Percentiles rank a stretch among this genome's conserved stretches.
phyloP scores from a whole-genome alignment of 805 yeast species.

The Saccharomycopsis guyanensis region DNA sequence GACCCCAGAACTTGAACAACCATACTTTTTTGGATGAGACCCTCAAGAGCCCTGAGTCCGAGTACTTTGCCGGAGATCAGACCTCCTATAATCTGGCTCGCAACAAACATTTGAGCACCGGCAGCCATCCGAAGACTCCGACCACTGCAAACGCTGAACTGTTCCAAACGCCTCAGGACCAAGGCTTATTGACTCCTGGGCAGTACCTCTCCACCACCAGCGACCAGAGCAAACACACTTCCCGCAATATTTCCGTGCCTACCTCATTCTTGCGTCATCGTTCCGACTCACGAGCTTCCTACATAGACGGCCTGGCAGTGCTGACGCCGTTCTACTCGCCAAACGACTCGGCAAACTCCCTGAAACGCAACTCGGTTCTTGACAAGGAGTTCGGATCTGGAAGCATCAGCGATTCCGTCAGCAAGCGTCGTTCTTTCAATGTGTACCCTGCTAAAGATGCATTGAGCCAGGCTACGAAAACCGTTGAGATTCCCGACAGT shows the following conservation, averaged over 20 bases:
- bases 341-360: background rate
- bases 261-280: constrained; percentile 15
- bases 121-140: background rate
- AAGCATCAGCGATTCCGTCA: background rate
- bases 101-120: background rate
- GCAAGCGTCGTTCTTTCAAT: constrained; percentile 13
- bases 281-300: constrained; percentile 14
- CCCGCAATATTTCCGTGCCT: constrained; percentile 13
- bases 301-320: constrained; percentile 11
- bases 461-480: constrained; percentile 5
- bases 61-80: background rate
- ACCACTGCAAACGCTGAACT: background rate
- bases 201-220: background rate
- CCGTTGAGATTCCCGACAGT: constrained; percentile 16
- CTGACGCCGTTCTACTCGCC: constrained; percentile 7
- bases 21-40: constrained; percentile 6
- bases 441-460: background rate
- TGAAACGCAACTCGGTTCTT: background rate
- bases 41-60: background rate
- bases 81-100: background rate
- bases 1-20: background rate
- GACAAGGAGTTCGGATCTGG: background rate
- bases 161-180: background rate
- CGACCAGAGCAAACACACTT: constrained; percentile 1
- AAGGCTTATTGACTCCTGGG: background rate